Evolutionary conservation across 345 rosid genomes (phyloP).

Genomic region (Pseudoturritis turrita): DNA sequence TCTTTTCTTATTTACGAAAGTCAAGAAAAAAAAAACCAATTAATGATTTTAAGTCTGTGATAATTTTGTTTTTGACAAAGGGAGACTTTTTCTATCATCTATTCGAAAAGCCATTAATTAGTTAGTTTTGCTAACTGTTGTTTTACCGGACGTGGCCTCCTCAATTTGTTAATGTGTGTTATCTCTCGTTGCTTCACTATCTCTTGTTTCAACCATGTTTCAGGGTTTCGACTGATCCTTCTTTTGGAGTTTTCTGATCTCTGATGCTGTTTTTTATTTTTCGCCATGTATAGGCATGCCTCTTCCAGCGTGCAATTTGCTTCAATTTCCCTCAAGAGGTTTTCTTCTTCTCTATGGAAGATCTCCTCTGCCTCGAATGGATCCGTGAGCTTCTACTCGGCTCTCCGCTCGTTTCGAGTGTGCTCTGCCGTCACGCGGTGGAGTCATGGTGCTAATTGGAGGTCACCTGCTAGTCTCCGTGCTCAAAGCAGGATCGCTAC

Average conservation of each 20-base stretch:
- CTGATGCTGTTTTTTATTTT: background rate
- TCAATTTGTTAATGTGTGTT: too few species aligned
- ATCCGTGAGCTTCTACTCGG: background rate
- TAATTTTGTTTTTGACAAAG: too few species aligned
- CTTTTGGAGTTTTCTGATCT: background rate
- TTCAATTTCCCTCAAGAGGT: constrained; percentile 5
- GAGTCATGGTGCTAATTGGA: constrained; percentile 15
- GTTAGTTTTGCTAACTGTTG: too few species aligned
- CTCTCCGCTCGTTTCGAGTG: background rate
- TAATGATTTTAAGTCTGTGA: too few species aligned
- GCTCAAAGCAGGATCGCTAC: constrained; percentile 30
- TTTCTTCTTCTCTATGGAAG: constrained; percentile 17
- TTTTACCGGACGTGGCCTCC: too few species aligned
- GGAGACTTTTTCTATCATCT: too few species aligned
- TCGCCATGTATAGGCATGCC: background rate
- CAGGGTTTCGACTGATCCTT: background rate
- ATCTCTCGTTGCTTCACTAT: too few species aligned
- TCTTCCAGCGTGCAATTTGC: background rate
- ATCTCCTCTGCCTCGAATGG: constrained; percentile 12
- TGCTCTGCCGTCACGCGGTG: constrained; percentile 18
- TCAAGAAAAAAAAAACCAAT: too few species aligned
- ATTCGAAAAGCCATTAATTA: too few species aligned
- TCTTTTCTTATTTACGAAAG: too few species aligned
- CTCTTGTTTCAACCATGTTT: background rate
- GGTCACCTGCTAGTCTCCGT: constrained; percentile 18